Evolutionary conservation across 2,329 filamentous ascomycete genomes (phyloP), one percentile per base, ranked within the genome.

Genomic region (Microsporum ferrugineum): DNA sequence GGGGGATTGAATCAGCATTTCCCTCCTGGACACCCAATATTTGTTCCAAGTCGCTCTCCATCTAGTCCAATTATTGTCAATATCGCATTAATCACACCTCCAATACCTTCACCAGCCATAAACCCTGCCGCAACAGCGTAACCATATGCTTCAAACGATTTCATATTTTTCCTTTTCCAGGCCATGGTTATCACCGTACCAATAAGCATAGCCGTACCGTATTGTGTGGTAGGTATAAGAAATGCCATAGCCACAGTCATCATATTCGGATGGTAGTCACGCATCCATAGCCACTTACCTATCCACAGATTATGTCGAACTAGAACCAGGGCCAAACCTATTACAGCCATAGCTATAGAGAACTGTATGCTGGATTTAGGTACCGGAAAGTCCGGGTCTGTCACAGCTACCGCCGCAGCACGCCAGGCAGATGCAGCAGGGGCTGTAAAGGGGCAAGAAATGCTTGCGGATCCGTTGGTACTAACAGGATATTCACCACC

Each of bases 381-480:
- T 62, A 86, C 83, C 3, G 76, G 77, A 68, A 85, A 79, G 0
- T 70, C 71, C 1, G 81, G 80, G 63, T 82, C 78, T 0, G 83
- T 85, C 62, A 85, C 82, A 14, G 83, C 83, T 63, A 80, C 73
- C 1, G 86, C 84, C 4, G 87, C 83, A 3, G 85, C 85, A 45
- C 80, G 77, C 85, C 85, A 88, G 0, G 85, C 85, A 0, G 80
- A 74, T 12, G 87, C 84, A 1, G 83, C 85, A 2, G 85, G 85
- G 0, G 82, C 82, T 6, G 71, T 68, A 74, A 88, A 88, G 36
- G 81, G 73, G 69, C 85, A 88, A 23, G 57, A 5, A 8, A 34
- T 5, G 3, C 33, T 38, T 10, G 60, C 36, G 14, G 31, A 47
- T 31, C 23, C 59, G 39, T 41, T 43, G 14, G n/a, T 56, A 7